Percentiles rank a stretch among this genome's conserved stretches.
phyloP scores from a whole-genome alignment of 331 rosid genomes.

The Rosa hybrid region DNA sequence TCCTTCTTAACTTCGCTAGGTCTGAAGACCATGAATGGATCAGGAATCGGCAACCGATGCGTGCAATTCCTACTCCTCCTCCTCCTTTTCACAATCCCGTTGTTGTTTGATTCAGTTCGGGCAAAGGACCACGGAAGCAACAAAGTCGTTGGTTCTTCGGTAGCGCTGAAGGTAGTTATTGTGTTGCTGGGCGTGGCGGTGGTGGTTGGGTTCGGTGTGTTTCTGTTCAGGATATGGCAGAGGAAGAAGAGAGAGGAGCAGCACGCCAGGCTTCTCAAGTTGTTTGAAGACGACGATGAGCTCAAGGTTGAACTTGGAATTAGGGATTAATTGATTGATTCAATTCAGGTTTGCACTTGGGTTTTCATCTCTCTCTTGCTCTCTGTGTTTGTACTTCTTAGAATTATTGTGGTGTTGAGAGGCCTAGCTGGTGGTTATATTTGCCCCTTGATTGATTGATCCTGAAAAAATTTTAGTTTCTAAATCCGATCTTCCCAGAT shows the following conservation, averaged over 20 bases:
- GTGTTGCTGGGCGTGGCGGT: constrained; percentile 47
- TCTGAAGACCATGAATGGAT: constrained; percentile 7
- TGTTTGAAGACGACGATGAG: constrained; percentile 90
- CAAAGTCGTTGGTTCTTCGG: constrained; percentile 27
- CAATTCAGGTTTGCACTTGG: not conserved
- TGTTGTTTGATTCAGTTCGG: constrained; percentile 29
- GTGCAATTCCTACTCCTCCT: not conserved
- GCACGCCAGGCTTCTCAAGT: constrained; percentile 85
- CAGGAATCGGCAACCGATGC: no score
- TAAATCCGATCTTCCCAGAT: no score
- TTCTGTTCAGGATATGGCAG: constrained; percentile 74
- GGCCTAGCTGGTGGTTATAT: not conserved
- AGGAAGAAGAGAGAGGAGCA: constrained; percentile 84
- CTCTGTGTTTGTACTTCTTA: constrained; percentile 41
- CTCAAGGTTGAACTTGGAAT: constrained; percentile 91
- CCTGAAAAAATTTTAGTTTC: no score
- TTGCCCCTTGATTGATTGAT: not conserved
- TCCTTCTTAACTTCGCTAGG: no score
- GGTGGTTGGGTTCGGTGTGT: constrained; percentile 44
- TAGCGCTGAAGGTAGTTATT: constrained; percentile 50
- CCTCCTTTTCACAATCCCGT: not conserved
- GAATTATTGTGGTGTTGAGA: constrained; percentile 22
- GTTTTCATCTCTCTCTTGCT: not conserved
- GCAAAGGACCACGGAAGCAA: constrained; percentile 26
- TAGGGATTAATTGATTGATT: constrained; percentile 53